Conservation (phyloP, 1,284 basidiomycete genomes). For the Sphagnurus paluster region DNA sequence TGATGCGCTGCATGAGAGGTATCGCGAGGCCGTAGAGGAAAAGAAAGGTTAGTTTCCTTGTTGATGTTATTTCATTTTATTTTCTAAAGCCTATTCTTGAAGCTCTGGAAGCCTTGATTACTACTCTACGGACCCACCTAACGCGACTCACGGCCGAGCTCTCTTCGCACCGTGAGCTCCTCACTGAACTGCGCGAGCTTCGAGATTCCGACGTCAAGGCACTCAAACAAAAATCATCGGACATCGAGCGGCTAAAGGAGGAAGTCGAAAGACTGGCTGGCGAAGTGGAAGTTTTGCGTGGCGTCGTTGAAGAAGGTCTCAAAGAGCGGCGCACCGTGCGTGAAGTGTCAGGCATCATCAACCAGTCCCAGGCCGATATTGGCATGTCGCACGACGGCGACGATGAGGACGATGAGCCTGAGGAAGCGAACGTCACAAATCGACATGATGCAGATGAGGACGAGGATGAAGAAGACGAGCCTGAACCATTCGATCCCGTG, state of each 20-base stretch:
- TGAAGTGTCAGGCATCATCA: conserved; percentile 19
- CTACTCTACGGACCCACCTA: conserved; percentile 70
- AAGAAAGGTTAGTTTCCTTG: conserved; percentile 67
- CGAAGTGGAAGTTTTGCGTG: conserved; percentile 80
- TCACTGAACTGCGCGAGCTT: conserved; percentile 62
- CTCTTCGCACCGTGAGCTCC: conserved; percentile 66
- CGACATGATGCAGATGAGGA: conserved; percentile 20
- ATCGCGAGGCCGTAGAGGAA: conserved; percentile 76
- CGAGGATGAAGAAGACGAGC: conserved; percentile 31
- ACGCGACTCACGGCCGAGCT: conserved; percentile 77
- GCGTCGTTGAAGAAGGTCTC: conserved; percentile 82
- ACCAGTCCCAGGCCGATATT: conserved; percentile 23
- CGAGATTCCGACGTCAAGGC: conserved; percentile 63
- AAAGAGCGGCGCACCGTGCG: conserved; percentile 56
- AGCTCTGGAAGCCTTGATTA: conserved; percentile 80
- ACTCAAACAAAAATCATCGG: conserved; percentile 59
- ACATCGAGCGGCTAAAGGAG: conserved; percentile 59
- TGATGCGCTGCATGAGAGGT: conserved; percentile 46
- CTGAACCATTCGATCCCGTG: conserved; percentile 33
- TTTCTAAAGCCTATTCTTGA: not conserved
- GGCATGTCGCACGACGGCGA: conserved; percentile 28
- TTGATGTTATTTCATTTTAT: not conserved
- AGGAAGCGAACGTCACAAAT: conserved; percentile 20
- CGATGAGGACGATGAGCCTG: conserved; percentile 24
- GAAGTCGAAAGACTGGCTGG: conserved; percentile 77